phyloP scores from a whole-genome alignment of 176 grass and related monocot genomes.

The Elymus sibiricus region DNA sequence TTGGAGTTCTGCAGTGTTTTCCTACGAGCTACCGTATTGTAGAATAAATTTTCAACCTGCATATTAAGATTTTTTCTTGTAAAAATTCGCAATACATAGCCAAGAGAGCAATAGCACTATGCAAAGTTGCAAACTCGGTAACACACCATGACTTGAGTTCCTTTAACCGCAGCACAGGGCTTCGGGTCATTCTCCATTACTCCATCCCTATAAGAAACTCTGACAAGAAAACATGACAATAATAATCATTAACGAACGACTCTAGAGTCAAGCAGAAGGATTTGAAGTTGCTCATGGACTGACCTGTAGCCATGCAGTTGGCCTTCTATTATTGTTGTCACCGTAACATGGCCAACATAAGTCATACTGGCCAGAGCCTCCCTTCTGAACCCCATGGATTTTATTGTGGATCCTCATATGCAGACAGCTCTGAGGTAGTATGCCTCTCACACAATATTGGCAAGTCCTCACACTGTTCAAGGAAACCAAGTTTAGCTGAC shows the following conservation, averaged over 20 bases:
- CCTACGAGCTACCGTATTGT: constrained; percentile 82
- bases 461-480: constrained; percentile 67
- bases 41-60: constrained; percentile 89
- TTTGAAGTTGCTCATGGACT: constrained; percentile 3
- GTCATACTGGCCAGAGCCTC: constrained; percentile 95
- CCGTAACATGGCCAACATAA: constrained; percentile 85
- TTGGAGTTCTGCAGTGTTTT: constrained; percentile 86
- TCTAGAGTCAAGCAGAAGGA: background rate
- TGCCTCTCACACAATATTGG: constrained; percentile 88
- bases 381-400: constrained; percentile 86
- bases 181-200: constrained; percentile 84
- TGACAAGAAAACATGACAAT: constrained; percentile 15
- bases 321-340: constrained; percentile 88
- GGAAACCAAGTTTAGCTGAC: background rate
- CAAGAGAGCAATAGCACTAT: background rate
- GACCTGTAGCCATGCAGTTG: constrained; percentile 89
- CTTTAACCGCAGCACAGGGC: constrained; percentile 92
- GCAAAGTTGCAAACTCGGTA: constrained; percentile 1
- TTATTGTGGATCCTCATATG: constrained; percentile 83
- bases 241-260: constrained; percentile 2
- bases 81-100: background rate
- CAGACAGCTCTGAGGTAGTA: constrained; percentile 83
- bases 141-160: constrained; percentile 82
- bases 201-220: constrained; percentile 88
- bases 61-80: background rate